These are phyloP conservation scores for Przewalskia tangutica DNA, from an alignment of 257 asterid genomes.

Conservation along the genomic window DNA sequence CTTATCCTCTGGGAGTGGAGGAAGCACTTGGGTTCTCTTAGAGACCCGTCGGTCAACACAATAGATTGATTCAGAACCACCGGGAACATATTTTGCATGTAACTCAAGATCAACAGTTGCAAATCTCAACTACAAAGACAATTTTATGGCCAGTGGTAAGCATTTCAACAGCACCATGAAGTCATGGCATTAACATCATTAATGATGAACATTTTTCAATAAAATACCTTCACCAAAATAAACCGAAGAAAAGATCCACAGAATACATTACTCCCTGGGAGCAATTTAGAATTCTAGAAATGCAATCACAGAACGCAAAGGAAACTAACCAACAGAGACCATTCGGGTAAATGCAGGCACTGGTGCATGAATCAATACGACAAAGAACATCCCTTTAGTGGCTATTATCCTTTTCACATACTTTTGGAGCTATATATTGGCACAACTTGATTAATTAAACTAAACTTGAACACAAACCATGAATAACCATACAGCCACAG, in stretches of 20 bases:
- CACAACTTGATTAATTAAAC: not conserved
- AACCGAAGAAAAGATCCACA: not conserved
- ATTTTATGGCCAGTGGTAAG: constrained; percentile 3
- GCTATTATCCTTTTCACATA: not conserved
- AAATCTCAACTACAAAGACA: constrained; percentile 59
- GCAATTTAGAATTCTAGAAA: not conserved
- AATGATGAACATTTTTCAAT: not conserved
- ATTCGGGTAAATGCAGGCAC: not conserved
- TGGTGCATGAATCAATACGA: not conserved
- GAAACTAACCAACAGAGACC: not conserved
- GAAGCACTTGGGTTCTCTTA: constrained; percentile 70
- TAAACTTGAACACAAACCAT: not conserved
- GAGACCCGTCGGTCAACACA: constrained; percentile 72
- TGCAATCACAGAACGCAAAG: not conserved
- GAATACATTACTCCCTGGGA: not conserved
- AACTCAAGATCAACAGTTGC: constrained; percentile 76
- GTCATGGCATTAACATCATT: not conserved
- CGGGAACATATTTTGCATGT: constrained; percentile 76
- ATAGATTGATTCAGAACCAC: constrained; percentile 72
- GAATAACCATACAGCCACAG: not conserved
- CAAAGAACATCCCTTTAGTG: not conserved
- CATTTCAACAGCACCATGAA: not conserved
- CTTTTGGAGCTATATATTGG: not conserved
- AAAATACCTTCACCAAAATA: not conserved
- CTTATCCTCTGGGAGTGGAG: constrained; percentile 78